Base-by-base conservation (phyloP, 1,284 basidiomycete genomes). In the Tausonia pullulans region DNA sequence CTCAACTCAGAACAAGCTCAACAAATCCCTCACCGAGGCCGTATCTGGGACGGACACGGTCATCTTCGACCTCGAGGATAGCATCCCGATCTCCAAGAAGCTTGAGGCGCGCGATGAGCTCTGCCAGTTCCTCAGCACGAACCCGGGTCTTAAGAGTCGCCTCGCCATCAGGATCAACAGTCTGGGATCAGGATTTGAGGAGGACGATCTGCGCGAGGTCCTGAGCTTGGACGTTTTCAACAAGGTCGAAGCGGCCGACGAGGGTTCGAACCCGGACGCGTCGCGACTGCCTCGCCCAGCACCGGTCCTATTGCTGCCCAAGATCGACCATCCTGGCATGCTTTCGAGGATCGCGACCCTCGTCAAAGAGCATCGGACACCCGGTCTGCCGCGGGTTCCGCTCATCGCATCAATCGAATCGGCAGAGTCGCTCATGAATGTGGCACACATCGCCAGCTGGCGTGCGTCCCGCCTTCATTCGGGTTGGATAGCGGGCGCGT, bases 61-160 rank as follows among this genome's bases (percentile, higher is more conserved):
- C 45, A 85, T 89, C n/a, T 92, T 90, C 72, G 89, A 92, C 76
- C 79, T 92, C 16, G 89, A 92, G 72, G 89, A 92, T 73, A 88
- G 87, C 65, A 83, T 92, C 0, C 79, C 87, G 5, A 86, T 86
- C 7, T 73, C 77, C 2, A 83, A 86, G 71, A 92, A 91, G 75
- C 72, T 73, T 8, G 76, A 78, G 60, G 87, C 89, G 0, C 79
- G 89, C 67, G 71, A 73, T 2, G 78, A 83, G 27, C 77, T 92
- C 3, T 73, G 75, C 14, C 75, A 78, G 6, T 87, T 90, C 69
- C 76, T 90, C 3, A 73, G 78, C 67, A 45, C 16, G 41, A 55
- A 63, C 49, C 54, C 49, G 6, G 39, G 14, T 62, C 72, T 72
- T 3, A 65, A 64, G 8, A 77, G 80, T 9, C 81, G 84, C 51